Base-by-base conservation (phyloP, 2,329 filamentous ascomycete genomes). In the Plenodomus biglobosus region DNA sequence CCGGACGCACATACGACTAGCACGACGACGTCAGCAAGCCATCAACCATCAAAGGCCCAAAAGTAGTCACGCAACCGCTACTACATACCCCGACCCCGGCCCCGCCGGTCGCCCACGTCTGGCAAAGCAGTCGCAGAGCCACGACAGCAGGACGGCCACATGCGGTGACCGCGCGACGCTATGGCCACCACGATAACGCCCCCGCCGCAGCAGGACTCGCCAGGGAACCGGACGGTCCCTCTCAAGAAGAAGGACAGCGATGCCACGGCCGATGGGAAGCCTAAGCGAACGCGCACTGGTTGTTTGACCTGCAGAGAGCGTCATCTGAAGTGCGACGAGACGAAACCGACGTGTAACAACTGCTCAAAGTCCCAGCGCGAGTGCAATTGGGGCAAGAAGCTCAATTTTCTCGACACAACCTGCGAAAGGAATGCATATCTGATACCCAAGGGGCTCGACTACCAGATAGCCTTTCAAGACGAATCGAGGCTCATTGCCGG, bases 251-350 rank as follows among this genome's bases (percentile, higher is more conserved):
- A 59, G 40, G 56, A 58, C 10, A 53, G 52, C 41, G 58, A 63
- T 21, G 56, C 55, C 36, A 58, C 61, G 3, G 58, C 65, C 8
- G 66, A 70, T 19, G 72, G 66, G 54, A 92, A 92, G 70, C 85
- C 90, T n/a, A 92, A 87, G 73, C 81, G 92, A 56, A 90, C 95
- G 16, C 85, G 92, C 39, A 96, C 92, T 2, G 92, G 92, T 32
- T 96, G 92, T 69, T 75, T 96, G 57, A 96, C 92, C 2, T 96
- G 92, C 72, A 81, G 92, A 59, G 88, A 95, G 70, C 80, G 91
- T 39, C 92, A 96, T 76, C 77, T 96, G 42, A 96, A 96, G 72
- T 96, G 92, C 70, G 92, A 96, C 66, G 90, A 95, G 71, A 85
- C 79, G 4, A 65, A 79, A 51, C 82, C 83, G 8, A 75, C 76